phyloP scores from a whole-genome alignment of 805 yeast species.

The Candida boleticola region DNA sequence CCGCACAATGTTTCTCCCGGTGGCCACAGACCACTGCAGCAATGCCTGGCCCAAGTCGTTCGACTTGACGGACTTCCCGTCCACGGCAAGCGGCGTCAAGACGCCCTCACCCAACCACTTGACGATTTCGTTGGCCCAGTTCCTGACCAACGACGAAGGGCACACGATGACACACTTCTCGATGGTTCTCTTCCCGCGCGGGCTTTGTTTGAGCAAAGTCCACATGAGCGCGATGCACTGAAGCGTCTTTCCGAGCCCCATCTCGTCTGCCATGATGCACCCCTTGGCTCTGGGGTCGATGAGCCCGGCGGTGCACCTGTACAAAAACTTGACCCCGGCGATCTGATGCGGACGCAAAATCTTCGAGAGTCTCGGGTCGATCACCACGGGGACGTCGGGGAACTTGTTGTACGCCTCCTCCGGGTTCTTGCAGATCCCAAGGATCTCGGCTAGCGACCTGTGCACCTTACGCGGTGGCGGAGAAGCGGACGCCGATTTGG shows the following conservation, averaged over 20 bases:
- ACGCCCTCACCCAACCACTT: conserved; percentile 97
- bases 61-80: conserved; percentile 80
- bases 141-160: conserved; percentile 88
- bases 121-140: conserved; percentile 95
- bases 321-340: conserved; percentile 89
- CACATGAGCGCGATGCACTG: conserved; percentile 90
- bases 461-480: conserved; percentile 42
- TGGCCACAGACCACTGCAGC: conserved; percentile 81
- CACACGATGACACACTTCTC: conserved; percentile 91
- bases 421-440: conserved; percentile 63
- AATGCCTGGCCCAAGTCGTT: conserved; percentile 67
- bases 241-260: conserved; percentile 91
- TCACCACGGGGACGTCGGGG: conserved; percentile 92
- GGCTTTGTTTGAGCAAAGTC: conserved; percentile 88
- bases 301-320: conserved; percentile 86
- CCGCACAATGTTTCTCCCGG: conserved; percentile 83
- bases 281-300: conserved; percentile 84
- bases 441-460: conserved; percentile 71
- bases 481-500: conserved; percentile 12
- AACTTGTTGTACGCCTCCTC: conserved; percentile 50
- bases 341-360: conserved; percentile 94
- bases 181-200: conserved; percentile 77
- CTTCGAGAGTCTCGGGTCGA: conserved; percentile 84
- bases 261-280: conserved; percentile 97
- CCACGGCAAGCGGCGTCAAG: conserved; percentile 83